Percentiles rank a stretch among this genome's conserved stretches.
Conservation (phyloP, 225 moss, liverwort and hornwort genomes). For the Sphagnum contortum region DNA sequence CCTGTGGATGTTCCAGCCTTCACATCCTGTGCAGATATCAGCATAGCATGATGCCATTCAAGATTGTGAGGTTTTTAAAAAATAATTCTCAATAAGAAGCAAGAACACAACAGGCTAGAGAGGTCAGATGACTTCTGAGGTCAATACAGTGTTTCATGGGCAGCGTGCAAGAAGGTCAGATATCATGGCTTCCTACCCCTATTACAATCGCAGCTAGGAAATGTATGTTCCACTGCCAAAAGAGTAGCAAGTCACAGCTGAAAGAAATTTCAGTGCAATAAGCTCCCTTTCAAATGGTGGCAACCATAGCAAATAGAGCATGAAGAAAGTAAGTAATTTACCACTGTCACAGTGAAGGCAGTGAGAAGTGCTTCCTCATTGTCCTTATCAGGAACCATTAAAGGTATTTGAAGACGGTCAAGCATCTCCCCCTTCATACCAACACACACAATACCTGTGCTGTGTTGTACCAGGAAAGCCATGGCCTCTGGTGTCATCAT, state of each 20-base stretch:
- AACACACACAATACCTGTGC: constrained; percentile 86
- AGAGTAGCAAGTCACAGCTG: too few relatives aligned
- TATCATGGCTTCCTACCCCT: too few relatives aligned
- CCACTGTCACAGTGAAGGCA: constrained; percentile 92
- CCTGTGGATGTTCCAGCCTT: constrained; percentile 78
- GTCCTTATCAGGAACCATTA: constrained; percentile 62
- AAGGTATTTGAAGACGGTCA: constrained; percentile 72
- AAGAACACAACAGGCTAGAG: neutral
- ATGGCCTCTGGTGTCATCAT: constrained; percentile 67
- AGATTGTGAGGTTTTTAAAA: neutral
- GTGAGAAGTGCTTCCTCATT: constrained; percentile 72
- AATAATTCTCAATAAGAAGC: neutral
- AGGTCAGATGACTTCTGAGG: too few relatives aligned
- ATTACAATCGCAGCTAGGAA: too few relatives aligned
- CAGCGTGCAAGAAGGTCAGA: too few relatives aligned
- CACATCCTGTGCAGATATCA: constrained; percentile 46
- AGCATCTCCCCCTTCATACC: constrained; percentile 75
- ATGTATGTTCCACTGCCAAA: too few relatives aligned
- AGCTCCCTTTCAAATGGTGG: too few relatives aligned
- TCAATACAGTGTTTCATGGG: too few relatives aligned
- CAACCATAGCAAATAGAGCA: too few relatives aligned
- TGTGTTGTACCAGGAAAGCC: constrained; percentile 73
- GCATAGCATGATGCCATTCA: neutral
- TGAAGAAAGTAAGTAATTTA: constrained; percentile 12
- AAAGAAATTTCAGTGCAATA: too few relatives aligned